phyloP scores from a whole-genome alignment of 106 monocot genomes.

The Apostasia ramifera region DNA sequence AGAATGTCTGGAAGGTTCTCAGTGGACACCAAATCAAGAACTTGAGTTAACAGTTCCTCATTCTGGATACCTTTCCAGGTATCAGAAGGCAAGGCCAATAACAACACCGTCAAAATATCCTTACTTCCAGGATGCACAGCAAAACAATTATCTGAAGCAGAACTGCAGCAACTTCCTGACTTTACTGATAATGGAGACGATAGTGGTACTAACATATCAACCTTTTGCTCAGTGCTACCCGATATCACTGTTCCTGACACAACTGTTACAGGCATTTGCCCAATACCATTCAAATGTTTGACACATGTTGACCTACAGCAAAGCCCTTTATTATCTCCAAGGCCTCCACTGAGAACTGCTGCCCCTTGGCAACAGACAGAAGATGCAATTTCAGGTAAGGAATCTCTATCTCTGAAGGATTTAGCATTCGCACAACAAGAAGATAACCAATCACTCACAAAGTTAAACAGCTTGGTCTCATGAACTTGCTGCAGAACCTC shows the following conservation, averaged over 20 bases:
- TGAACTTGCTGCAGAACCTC: slow-evolving; percentile 66
- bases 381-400: slow-evolving; percentile 60
- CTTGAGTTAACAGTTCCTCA: slow-evolving; percentile 44
- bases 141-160: slow-evolving; percentile 15
- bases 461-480: slow-evolving; percentile 54
- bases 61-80: slow-evolving; percentile 66
- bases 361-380: slow-evolving; percentile 78
- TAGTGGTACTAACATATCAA: slow-evolving; percentile 69
- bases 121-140: slow-evolving; percentile 44
- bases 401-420: slow-evolving; percentile 19
- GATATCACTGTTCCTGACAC: slow-evolving; percentile 65
- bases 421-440: slow-evolving; percentile 25
- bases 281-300: slow-evolving; percentile 33
- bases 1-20: slow-evolving; percentile 68
- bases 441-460: slow-evolving; percentile 47
- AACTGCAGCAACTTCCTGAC: slow-evolving; percentile 12
- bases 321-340: slow-evolving; percentile 16
- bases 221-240: slow-evolving; percentile 49
- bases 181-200: slow-evolving; percentile 15
- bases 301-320: slow-evolving; percentile 61
- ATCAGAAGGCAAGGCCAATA: slow-evolving; percentile 55
- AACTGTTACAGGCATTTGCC: slow-evolving; percentile 33
- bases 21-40: slow-evolving; percentile 44
- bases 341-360: slow-evolving; percentile 36
- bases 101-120: slow-evolving; percentile 72